phyloP scores from a whole-genome alignment of 371 early-diverging fungal genomes.

The Mucor indicus region DNA sequence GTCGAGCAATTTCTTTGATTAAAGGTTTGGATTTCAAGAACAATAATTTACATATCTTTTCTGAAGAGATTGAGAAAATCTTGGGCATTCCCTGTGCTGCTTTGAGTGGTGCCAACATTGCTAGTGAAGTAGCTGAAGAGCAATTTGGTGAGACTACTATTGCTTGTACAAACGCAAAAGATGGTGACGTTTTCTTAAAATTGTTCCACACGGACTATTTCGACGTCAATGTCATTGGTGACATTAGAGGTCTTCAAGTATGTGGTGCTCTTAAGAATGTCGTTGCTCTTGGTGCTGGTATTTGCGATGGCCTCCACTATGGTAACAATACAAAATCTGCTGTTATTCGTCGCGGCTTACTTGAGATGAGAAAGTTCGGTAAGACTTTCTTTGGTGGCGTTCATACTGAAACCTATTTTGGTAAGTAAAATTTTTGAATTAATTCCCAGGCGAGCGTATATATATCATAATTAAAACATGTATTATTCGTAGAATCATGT shows the following conservation, averaged over 20 bases:
- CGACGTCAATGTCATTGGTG: slow-evolving; percentile 74
- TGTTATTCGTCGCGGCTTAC: slow-evolving; percentile 92
- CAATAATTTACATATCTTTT: slow-evolving; percentile 76
- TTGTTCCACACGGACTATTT: slow-evolving; percentile 65
- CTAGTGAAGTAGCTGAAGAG: slow-evolving; percentile 88
- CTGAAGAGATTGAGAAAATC: slow-evolving; percentile 70
- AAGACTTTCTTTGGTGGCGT: slow-evolving; percentile 77
- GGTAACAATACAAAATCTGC: slow-evolving; percentile 97
- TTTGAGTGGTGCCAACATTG: slow-evolving; percentile 95
- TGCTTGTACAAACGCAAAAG: slow-evolving; percentile 61
- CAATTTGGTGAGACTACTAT: slow-evolving; percentile 92
- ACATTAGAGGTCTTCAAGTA: slow-evolving; percentile 90
- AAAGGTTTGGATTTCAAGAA: slow-evolving; percentile 84
- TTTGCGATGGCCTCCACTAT: slow-evolving; percentile 75
- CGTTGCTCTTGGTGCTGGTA: slow-evolving; percentile 94
- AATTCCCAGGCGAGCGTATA: no score
- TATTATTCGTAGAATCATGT: slow-evolving; percentile 56
- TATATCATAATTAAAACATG: no score
- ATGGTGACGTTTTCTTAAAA: slow-evolving; percentile 76
- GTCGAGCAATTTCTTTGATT: slow-evolving; percentile 84
- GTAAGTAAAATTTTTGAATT: no score
- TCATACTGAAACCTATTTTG: slow-evolving; percentile 88
- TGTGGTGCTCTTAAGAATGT: slow-evolving; percentile 99
- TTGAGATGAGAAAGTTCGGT: slow-evolving; percentile 95
- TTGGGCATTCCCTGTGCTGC: slow-evolving; percentile 79